Percentiles rank a stretch among this genome's conserved stretches.
Conservation (phyloP, 2,329 filamentous ascomycete species). For the Pleomassaria siparia region DNA sequence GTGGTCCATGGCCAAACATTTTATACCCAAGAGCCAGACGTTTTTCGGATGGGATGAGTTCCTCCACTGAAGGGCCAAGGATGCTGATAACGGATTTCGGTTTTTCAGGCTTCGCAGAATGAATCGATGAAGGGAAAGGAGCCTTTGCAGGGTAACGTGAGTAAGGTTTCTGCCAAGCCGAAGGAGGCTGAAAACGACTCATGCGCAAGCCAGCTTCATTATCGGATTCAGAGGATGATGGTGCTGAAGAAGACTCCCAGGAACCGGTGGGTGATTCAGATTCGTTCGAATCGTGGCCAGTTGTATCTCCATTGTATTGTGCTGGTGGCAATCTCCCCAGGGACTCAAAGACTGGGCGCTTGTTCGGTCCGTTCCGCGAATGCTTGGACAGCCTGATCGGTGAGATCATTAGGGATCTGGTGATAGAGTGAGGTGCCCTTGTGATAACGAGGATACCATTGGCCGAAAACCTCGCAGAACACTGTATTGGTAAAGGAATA, state of each 20-base stretch:
- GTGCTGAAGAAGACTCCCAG: conserved; percentile 42
- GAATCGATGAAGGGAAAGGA: conserved; percentile 40
- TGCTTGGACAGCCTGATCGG: conserved; percentile 31
- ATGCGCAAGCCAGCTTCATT: conserved; percentile 45
- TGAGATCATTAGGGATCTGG: conserved; percentile 29
- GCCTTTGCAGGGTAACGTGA: conserved; percentile 59
- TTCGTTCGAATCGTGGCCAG: conserved; percentile 24
- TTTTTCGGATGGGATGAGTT: conserved; percentile 75
- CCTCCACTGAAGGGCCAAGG: conserved; percentile 61
- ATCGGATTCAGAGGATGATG: conserved; percentile 41
- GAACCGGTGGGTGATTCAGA: conserved; percentile 32
- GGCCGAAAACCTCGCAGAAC: conserved; percentile 59
- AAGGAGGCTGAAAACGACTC: conserved; percentile 51
- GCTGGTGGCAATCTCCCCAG: conserved; percentile 54
- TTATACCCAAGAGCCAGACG: conserved; percentile 77
- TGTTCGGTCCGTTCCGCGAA: conserved; percentile 24
- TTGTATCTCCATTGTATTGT: conserved; percentile 20
- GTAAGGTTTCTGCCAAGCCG: conserved; percentile 54
- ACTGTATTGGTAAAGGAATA: conserved; percentile 62
- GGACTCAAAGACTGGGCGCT: conserved; percentile 61
- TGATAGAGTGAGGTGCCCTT: conserved; percentile 52
- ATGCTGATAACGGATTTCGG: conserved; percentile 73
- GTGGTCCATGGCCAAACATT: conserved; percentile 79
- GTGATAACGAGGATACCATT: conserved; percentile 58
- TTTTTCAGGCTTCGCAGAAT: conserved; percentile 35